phyloP scores from a whole-genome alignment of 345 rosid species.

The Eucalyptus pauciflora region DNA sequence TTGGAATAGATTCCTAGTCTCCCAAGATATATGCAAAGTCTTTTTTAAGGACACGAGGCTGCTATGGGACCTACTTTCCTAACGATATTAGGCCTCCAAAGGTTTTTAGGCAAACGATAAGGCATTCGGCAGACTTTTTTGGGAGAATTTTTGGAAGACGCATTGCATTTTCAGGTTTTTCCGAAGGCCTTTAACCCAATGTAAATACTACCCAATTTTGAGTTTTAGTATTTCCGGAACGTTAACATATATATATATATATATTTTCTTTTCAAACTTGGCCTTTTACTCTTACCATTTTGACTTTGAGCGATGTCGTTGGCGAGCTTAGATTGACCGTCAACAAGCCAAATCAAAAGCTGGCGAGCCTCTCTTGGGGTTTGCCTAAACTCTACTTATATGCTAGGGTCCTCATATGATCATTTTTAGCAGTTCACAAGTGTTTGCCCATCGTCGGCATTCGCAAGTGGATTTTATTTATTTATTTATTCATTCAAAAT shows the following conservation, averaged over 20 bases:
- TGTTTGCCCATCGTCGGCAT: accelerated
- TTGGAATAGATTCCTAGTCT: neutral
- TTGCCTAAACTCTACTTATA: neutral
- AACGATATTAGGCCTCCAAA: neutral
- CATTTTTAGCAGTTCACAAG: neutral
- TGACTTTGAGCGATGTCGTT: neutral
- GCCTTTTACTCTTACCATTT: neutral
- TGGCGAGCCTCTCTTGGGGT: too few species aligned
- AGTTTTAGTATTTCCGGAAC: neutral
- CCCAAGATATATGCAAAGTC: neutral
- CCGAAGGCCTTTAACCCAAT: neutral
- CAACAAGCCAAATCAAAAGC: neutral
- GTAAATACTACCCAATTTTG: neutral
- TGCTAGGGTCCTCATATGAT: neutral
- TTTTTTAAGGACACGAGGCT: neutral
- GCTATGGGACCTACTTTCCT: neutral
- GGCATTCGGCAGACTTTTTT: neutral
- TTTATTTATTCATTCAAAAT: neutral
- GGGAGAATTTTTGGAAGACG: neutral
- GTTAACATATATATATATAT: accelerated
- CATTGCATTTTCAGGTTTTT: neutral
- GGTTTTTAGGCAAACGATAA: neutral
- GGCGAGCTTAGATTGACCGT: accelerated
- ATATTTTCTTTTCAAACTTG: neutral
- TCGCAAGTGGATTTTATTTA: neutral